phyloP scores from a whole-genome alignment of 2,329 filamentous ascomycete genomes.

The Ophiocordyceps camponoti-saundersi region DNA sequence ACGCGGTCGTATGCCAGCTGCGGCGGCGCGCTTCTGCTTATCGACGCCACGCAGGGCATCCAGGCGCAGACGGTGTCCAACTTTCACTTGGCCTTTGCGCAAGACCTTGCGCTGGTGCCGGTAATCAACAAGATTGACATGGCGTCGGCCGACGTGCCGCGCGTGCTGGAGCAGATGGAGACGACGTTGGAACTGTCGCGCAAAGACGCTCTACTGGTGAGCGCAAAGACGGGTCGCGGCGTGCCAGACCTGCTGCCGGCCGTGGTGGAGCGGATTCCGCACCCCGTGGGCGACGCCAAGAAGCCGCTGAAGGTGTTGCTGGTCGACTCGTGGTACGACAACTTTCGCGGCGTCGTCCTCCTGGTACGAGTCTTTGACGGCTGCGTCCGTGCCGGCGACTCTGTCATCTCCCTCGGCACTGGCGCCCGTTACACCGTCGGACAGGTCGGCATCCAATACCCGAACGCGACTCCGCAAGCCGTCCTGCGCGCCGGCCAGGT shows the following conservation, averaged over 20 bases:
- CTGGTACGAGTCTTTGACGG: constrained; percentile 88
- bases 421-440: constrained; percentile 82
- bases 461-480: constrained; percentile 65
- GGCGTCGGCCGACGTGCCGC: constrained; percentile 69
- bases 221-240: constrained; percentile 85
- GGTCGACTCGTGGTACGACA: constrained; percentile 97
- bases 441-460: constrained; percentile 94
- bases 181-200: constrained; percentile 78
- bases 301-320: constrained; percentile 71
- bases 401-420: constrained; percentile 76
- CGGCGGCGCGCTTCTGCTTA: constrained; percentile 77
- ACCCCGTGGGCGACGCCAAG: constrained; percentile 53
- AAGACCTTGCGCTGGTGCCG: constrained; percentile 72
- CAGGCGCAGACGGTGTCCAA: constrained; percentile 98
- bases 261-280: constrained; percentile 72
- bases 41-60: constrained; percentile 91
- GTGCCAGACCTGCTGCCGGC: constrained; percentile 68
- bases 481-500: constrained; percentile 80
- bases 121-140: constrained; percentile 97
- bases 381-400: constrained; percentile 63
- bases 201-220: constrained; percentile 53
- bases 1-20: constrained; percentile 92
- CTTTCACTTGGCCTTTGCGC: constrained; percentile 92
- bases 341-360: constrained; percentile 83
- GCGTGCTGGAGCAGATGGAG: constrained; percentile 73